A percentile compares a stretch with the other conserved stretches of the same genome.
Conservation (phyloP, 306 rosid genomes). For the Alnus rubra region DNA sequence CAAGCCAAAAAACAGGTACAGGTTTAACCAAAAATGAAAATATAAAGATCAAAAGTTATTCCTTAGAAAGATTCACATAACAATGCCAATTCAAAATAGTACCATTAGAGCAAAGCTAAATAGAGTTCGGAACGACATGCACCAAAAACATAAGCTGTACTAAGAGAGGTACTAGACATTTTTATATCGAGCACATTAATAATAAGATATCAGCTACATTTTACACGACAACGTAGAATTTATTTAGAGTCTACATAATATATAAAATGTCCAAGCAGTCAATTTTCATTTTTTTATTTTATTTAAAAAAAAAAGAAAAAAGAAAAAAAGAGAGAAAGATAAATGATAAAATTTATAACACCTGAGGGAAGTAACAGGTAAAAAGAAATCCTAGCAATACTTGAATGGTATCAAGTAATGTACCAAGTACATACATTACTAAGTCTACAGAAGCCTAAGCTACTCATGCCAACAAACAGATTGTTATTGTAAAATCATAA, state of each 20-base stretch:
- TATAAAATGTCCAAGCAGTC: neutral
- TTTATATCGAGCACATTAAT: neutral
- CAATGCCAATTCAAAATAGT: neutral
- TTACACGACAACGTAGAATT: neutral
- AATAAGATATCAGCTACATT: neutral
- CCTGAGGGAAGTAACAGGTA: neutral
- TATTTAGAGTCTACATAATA: neutral
- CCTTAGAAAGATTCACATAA: neutral
- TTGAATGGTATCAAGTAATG: neutral
- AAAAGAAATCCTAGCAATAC: neutral
- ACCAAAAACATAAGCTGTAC: neutral
- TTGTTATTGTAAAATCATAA: neutral
- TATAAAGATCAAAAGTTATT: neutral
- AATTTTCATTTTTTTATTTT: neutral
- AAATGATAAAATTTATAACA: neutral
- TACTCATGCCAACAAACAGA: neutral
- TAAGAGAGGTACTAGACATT: constrained; percentile 11
- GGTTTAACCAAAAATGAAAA: too few relatives aligned
- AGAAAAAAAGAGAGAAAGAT: too few relatives aligned
- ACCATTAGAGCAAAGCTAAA: neutral
- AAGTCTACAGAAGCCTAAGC: neutral
- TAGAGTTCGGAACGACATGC: constrained; percentile 5
- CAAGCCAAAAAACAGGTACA: too few relatives aligned
- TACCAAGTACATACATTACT: neutral
- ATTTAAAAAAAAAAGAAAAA: too few relatives aligned